Conservation (phyloP, 2,329 filamentous ascomycete species). For the Clonostachys rosea region DNA sequence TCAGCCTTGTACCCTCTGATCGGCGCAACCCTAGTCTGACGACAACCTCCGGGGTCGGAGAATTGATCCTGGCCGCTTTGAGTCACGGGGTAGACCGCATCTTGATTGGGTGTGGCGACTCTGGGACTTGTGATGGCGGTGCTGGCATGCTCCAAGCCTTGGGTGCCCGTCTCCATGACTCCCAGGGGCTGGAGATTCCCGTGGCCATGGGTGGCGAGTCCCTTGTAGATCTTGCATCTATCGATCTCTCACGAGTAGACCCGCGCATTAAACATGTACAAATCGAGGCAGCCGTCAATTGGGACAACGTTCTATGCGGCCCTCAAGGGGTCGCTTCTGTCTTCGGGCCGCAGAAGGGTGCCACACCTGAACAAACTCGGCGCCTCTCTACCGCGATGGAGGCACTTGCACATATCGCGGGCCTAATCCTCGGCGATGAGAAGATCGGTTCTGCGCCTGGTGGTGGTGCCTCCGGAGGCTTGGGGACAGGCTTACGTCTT, state of each 20-base stretch:
- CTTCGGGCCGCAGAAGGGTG: constrained; percentile 47
- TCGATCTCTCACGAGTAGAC: constrained; percentile 32
- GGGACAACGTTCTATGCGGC: constrained; percentile 45
- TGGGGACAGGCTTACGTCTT: constrained; percentile 44
- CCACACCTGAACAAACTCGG: constrained; percentile 33
- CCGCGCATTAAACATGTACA: constrained; percentile 9
- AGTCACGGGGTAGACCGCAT: constrained; percentile 37
- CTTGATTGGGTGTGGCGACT: constrained; percentile 47
- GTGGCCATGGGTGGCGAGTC: constrained; percentile 31
- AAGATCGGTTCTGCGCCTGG: constrained; percentile 31
- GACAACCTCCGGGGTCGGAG: constrained; percentile 45
- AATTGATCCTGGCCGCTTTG: constrained; percentile 39
- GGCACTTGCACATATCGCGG: constrained; percentile 27
- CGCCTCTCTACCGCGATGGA: constrained; percentile 35
- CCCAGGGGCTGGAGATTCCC: constrained; percentile 26
- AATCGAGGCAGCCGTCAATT: constrained; percentile 47
- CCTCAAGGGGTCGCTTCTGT: constrained; percentile 40
- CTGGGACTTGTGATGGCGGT: constrained; percentile 47
- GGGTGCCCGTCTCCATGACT: constrained; percentile 35
- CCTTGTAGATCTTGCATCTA: constrained; percentile 24
- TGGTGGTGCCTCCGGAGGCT: constrained; percentile 44
- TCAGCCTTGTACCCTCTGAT: constrained; percentile 39
- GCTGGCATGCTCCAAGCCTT: constrained; percentile 50
- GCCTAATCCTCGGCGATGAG: constrained; percentile 22
- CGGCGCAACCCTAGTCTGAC: constrained; percentile 39